Evolutionary conservation across 495 filamentous ascomycete species (phyloP).

Genomic region (Niebla homalea): DNA sequence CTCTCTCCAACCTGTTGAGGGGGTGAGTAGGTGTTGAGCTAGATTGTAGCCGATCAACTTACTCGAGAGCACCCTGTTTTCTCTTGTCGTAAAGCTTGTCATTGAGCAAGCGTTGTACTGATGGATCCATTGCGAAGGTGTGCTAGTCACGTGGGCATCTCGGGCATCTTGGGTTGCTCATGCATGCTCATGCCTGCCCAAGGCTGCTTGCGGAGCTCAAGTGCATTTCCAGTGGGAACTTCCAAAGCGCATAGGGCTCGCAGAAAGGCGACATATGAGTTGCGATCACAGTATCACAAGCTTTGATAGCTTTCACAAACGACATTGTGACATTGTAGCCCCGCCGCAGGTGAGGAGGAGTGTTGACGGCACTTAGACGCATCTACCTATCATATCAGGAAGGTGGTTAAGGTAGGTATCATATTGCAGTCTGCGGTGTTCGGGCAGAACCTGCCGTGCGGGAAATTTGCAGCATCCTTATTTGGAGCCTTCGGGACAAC

Average conservation of each 20-base stretch:
- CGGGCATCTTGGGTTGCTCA: not conserved
- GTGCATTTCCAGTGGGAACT: not conserved
- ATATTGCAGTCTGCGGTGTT: no score
- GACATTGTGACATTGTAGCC: no score
- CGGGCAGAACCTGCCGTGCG: no score
- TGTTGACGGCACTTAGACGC: no score
- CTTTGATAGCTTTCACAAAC: not conserved
- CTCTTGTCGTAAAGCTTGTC: conserved; percentile 98
- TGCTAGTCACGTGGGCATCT: conserved; percentile 3
- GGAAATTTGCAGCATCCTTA: no score
- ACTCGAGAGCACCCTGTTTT: conserved; percentile 95
- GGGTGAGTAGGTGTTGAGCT: conserved; percentile 8
- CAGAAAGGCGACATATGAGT: not conserved
- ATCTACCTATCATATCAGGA: no score
- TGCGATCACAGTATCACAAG: no score
- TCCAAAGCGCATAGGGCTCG: not conserved
- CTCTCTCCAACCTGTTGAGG: conserved; percentile 62
- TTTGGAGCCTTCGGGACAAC: no score
- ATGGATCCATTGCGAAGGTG: conserved; percentile 59
- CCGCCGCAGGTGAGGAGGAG: no score
- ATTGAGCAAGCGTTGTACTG: conserved; percentile 79
- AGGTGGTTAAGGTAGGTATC: no score
- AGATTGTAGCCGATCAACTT: conserved; percentile 25
- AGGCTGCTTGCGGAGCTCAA: not conserved
- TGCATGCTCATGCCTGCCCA: not conserved